Percentiles rank a stretch among this genome's conserved stretches.
Evolutionary conservation across 169 alveolate species (phyloP).

Genomic region (Plasmodium fragile): DNA sequence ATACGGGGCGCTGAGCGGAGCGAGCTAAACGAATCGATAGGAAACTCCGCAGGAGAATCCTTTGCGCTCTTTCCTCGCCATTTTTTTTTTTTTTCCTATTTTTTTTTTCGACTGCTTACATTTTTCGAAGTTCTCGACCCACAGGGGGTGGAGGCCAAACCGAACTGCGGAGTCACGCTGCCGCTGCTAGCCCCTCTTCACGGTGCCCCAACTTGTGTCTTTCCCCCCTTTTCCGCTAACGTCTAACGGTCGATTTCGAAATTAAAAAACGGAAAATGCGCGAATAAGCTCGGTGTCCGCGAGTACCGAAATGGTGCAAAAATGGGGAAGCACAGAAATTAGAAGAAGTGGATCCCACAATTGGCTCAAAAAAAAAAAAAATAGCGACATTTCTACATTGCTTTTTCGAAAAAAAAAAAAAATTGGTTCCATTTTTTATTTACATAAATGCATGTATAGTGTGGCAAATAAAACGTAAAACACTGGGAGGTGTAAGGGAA

Average conservation of each 20-base stretch:
- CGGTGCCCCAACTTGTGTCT: neutral
- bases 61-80: neutral
- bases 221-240: neutral
- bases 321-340: neutral
- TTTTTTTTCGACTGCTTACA: neutral
- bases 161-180: neutral
- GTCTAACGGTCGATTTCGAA: neutral
- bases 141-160: neutral
- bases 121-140: neutral
- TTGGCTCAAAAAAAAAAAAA: neutral
- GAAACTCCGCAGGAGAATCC: neutral
- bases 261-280: neutral
- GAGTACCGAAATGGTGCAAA: neutral
- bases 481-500: neutral
- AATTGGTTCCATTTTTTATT: neutral
- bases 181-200: neutral
- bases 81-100: neutral
- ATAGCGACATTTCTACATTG: conserved; percentile 2
- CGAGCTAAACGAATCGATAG: neutral
- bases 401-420: neutral
- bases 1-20: neutral
- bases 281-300: neutral
- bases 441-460: neutral
- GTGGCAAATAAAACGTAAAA: neutral
- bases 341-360: neutral